phyloP scores from a whole-genome alignment of 495 filamentous ascomycete genomes.

The Tuber brumale region DNA sequence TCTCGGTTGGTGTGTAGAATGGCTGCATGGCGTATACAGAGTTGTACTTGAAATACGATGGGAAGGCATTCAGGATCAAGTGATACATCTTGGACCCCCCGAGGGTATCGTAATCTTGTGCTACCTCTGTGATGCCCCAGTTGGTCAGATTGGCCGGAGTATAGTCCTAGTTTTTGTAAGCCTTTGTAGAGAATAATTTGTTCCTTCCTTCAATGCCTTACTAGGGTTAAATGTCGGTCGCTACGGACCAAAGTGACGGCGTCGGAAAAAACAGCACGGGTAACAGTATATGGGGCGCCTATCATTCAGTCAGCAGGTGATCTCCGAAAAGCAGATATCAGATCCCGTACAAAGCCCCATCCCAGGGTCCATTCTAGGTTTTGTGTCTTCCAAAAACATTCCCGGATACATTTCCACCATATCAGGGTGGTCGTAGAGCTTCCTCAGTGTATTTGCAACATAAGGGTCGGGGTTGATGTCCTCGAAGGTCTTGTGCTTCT shows the following conservation, averaged over 20 bases:
- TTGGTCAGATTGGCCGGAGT: conserved; percentile 71
- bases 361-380: conserved; percentile 43
- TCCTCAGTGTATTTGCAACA: conserved; percentile 50
- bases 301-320: neutral
- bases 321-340: neutral
- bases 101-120: conserved; percentile 48
- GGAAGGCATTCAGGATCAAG: conserved; percentile 56
- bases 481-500: conserved; percentile 55
- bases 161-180: conserved; percentile 48
- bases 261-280: conserved; percentile 72
- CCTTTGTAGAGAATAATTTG: neutral
- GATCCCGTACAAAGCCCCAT: conserved; percentile 23
- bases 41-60: conserved; percentile 53
- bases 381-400: conserved; percentile 53
- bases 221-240: conserved; percentile 69
- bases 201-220: conserved; percentile 1
- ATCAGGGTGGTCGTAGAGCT: conserved; percentile 57
- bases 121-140: conserved; percentile 61
- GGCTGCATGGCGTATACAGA: conserved; percentile 44
- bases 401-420: conserved; percentile 60
- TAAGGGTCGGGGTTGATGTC: conserved; percentile 57
- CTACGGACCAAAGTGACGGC: conserved; percentile 73
- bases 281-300: conserved; percentile 58
- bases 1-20: conserved; percentile 53
- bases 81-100: conserved; percentile 58